These are phyloP conservation scores for Arthrobotrys iridis DNA, from an alignment of 2,329 filamentous ascomycete genomes.

Conservation along the genomic window DNA sequence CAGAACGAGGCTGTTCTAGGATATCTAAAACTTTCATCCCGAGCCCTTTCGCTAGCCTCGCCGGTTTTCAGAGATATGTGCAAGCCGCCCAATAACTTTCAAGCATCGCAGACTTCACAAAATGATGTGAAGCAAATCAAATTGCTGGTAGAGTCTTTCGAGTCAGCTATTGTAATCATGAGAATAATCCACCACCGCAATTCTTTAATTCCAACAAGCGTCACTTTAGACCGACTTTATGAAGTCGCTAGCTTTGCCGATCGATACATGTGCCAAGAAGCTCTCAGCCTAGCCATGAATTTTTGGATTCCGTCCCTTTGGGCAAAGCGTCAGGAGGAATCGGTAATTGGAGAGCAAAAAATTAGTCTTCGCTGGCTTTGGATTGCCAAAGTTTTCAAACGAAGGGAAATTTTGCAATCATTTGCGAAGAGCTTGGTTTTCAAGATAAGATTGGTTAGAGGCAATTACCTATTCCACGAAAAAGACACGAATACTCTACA, in stretches of 20 bases:
- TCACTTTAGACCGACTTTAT: background rate
- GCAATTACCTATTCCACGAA: background rate
- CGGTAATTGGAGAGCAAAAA: too few species aligned
- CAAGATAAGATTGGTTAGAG: background rate
- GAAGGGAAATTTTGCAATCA: background rate
- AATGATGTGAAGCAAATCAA: background rate
- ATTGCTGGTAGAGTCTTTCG: background rate
- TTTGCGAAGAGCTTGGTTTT: background rate
- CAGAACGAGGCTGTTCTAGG: background rate
- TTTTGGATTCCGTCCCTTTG: slow-evolving; percentile 10
- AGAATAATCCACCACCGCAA: slow-evolving; percentile 26
- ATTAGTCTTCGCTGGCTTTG: slow-evolving; percentile 1
- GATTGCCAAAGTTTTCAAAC: slow-evolving; percentile 17
- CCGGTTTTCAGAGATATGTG: background rate
- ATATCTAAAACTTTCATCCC: background rate
- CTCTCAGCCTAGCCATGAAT: background rate
- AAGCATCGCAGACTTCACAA: background rate
- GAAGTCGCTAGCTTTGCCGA: slow-evolving; percentile 13
- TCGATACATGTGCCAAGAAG: slow-evolving; percentile 14
- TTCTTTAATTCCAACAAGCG: background rate
- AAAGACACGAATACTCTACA: background rate
- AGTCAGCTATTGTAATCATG: background rate
- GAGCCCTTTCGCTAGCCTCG: background rate
- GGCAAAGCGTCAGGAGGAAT: background rate
- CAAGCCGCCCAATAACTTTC: background rate